These are phyloP conservation scores for Vachellia pachyceras DNA, from an alignment of 306 rosid genomes.

Conservation along the genomic window DNA sequence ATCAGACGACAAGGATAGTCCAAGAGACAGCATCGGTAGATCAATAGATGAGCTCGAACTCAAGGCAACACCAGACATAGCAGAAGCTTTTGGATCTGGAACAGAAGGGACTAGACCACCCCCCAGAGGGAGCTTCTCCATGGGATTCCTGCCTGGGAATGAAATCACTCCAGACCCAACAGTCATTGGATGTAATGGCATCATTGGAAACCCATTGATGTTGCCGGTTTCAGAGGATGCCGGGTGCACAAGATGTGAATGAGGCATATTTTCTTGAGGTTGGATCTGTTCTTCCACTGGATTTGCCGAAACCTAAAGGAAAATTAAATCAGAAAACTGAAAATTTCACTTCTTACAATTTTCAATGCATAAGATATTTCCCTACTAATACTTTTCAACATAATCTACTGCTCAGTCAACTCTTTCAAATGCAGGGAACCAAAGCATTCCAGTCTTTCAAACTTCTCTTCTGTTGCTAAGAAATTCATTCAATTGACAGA, in stretches of 20 bases:
- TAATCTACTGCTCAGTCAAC: not conserved
- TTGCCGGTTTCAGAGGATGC: conserved; percentile 49
- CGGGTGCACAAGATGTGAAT: conserved; percentile 47
- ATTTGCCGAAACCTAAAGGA: conserved; percentile 58
- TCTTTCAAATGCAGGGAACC: not conserved
- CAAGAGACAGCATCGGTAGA: conserved; percentile 58
- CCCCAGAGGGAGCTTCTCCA: conserved; percentile 46
- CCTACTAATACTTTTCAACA: not conserved
- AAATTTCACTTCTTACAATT: not conserved
- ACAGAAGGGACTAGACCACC: conserved; percentile 45
- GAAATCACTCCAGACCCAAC: conserved; percentile 45
- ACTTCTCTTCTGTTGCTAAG: conserved; percentile 20
- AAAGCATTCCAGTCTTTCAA: conserved; percentile 8
- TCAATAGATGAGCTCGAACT: conserved; percentile 47
- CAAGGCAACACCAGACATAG: conserved; percentile 40
- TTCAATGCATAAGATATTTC: not conserved
- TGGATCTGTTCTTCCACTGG: conserved; percentile 65
- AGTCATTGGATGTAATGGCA: conserved; percentile 45
- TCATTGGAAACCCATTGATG: conserved; percentile 48
- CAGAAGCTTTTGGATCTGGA: conserved; percentile 39
- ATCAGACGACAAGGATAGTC: conserved; percentile 62
- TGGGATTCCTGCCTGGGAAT: conserved; percentile 49
- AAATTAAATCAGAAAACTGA: conserved; percentile 4
- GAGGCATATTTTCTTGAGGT: conserved; percentile 53
- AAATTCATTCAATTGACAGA: not conserved